Percentiles rank a stretch among this genome's conserved stretches.
Evolutionary conservation across 495 filamentous ascomycete genomes (phyloP).

Genomic region (Staphylotrichum tortipilum): DNA sequence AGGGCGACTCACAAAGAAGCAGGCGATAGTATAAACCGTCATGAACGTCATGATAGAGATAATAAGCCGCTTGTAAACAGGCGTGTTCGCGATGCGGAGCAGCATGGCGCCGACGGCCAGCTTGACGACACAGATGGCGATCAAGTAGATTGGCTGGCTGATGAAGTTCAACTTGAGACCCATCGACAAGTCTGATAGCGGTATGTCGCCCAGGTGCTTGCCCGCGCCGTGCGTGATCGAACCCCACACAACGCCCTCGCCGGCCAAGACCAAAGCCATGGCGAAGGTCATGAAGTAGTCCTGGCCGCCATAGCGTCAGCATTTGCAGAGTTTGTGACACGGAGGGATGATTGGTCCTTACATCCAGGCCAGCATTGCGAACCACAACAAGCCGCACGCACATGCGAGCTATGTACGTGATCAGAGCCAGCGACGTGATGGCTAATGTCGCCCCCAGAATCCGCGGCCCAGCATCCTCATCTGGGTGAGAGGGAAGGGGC

Average conservation of each 20-base stretch:
- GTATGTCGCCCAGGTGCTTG: too few species aligned
- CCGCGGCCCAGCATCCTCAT: slow-evolving; percentile 32
- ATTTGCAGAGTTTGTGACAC: too few species aligned
- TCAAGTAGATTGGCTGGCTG: slow-evolving; percentile 32
- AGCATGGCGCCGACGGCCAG: slow-evolving; percentile 40
- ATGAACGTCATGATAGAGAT: slow-evolving; percentile 28
- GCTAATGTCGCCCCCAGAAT: slow-evolving; percentile 34
- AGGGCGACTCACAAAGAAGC: too few species aligned
- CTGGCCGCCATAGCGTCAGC: too few species aligned
- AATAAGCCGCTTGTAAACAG: slow-evolving; percentile 31
- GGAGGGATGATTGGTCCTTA: too few species aligned
- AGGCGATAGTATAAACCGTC: slow-evolving; percentile 30
- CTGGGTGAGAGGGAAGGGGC: too few species aligned
- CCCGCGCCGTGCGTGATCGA: too few species aligned
- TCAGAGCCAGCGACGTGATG: slow-evolving; percentile 28
- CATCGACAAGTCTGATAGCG: slow-evolving; percentile 28
- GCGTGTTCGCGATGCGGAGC: slow-evolving; percentile 29
- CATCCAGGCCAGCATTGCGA: slow-evolving; percentile 41
- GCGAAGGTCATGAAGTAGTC: slow-evolving; percentile 13
- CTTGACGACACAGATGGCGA: slow-evolving; percentile 36
- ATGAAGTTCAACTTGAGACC: slow-evolving; percentile 32
- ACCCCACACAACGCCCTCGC: too few species aligned
- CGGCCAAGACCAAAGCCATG: too few species aligned
- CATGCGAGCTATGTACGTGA: slow-evolving; percentile 26
- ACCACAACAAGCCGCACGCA: slow-evolving; percentile 39